Evolutionary conservation across 164 flowering plant genomes (phyloP), one percentile per base, ranked within the genome.

Genomic region (Aristolochia fimbriata): DNA sequence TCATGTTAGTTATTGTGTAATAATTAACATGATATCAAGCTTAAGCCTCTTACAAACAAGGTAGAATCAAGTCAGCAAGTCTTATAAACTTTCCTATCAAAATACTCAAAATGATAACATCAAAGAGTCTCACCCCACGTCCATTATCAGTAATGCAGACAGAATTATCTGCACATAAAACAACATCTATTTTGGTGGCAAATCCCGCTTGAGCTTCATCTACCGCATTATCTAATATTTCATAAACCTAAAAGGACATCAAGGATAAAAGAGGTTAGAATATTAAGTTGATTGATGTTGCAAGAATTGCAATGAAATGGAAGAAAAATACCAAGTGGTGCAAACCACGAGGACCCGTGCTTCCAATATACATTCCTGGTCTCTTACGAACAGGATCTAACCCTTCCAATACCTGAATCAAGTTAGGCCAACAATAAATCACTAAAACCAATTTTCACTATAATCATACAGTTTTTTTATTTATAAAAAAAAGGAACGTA

Each of bases 351-450:
- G 83, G 77, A 47, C 97, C 97, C 3, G 99, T 94, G 72, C 91
- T 87, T 63, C 99, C 97, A 63, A 94, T 94, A 65, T 91, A 94
- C 97, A 94, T 94, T 64, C 96, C 99, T 20, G 99, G 99, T 61
- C 97, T 80, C 73, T 85, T 91, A 47, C 99, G 78, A 19, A 94
- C 99, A 65, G 96, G 88, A 46, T 94, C 99, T 64, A 94, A 77
- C 51, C 99, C 97, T 84, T 94, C 89, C 73, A 91, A 65, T 21
- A 94, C 97, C 97, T 94, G 71, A 61, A 55, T 52, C 19, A 62
- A 20, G 17, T n/a, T 50, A 69, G 13, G 16, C 25, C 57, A 51
- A 20, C 16, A 46, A 24, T 20, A 43, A 10, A 31, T 14, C n/a
- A 27, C 9, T 47, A 41, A 47, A 14, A 10, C 7, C 62, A n/a